Evolutionary conservation across 2,329 filamentous ascomycete genomes (phyloP).

Genomic region (Canariomyces notabilis): DNA sequence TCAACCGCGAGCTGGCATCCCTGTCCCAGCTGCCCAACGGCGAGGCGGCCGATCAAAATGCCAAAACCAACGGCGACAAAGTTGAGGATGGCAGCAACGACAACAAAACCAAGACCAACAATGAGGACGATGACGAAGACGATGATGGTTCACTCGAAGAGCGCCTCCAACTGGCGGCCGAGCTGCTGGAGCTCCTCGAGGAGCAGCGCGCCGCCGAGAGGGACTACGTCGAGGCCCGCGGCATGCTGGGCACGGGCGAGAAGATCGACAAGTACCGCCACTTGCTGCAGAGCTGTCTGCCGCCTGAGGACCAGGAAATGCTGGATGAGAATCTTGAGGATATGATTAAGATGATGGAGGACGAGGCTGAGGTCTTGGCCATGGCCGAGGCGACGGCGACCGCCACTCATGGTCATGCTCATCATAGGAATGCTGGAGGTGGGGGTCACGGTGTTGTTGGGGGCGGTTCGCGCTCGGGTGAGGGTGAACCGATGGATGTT

Average conservation of each 20-base stretch:
- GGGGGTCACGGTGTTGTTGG: no score
- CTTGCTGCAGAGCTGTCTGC: conserved; percentile 63
- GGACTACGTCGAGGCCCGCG: conserved; percentile 65
- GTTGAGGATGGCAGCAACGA: not conserved
- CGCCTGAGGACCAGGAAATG: conserved; percentile 60
- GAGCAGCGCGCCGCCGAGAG: conserved; percentile 59
- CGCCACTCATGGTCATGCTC: not conserved
- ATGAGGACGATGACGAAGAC: not conserved
- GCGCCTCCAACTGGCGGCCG: conserved; percentile 52
- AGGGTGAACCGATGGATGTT: conserved; percentile 18
- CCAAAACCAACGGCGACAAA: conserved; percentile 20
- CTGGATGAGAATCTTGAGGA: conserved; percentile 61
- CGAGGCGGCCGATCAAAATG: conserved; percentile 26
- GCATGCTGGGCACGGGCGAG: conserved; percentile 65
- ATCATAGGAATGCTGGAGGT: not conserved
- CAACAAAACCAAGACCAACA: not conserved
- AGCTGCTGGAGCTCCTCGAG: conserved; percentile 51
- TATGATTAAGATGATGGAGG: conserved; percentile 59
- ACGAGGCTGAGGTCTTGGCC: conserved; percentile 46
- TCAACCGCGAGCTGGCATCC: conserved; percentile 43
- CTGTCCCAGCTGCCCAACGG: conserved; percentile 38
- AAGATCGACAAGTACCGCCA: conserved; percentile 69
- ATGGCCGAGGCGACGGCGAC: not conserved
- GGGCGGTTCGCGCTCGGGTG: not conserved
- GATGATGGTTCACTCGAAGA: conserved; percentile 46